These are phyloP conservation scores for Monosporascus sp. DNA, from an alignment of 2,329 filamentous ascomycete genomes.

Conservation along the genomic window DNA sequence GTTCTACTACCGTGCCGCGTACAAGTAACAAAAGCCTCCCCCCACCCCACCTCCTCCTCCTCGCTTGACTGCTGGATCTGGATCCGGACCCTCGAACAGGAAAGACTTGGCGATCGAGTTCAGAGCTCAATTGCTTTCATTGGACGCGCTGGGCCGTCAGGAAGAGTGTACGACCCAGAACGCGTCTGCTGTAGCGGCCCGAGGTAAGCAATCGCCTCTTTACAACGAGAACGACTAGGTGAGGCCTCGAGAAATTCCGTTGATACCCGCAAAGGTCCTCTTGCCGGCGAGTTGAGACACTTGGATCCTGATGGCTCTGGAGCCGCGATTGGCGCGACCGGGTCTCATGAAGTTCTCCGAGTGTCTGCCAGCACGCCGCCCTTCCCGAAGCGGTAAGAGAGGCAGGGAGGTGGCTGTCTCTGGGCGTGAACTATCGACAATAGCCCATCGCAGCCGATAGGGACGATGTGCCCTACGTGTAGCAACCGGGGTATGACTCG, in stretches of 20 bases:
- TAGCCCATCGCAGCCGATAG: not conserved
- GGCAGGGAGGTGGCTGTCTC: not conserved
- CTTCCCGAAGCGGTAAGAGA: too few species aligned
- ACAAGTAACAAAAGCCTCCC: too few species aligned
- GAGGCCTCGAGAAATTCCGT: too few species aligned
- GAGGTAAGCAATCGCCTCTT: too few species aligned
- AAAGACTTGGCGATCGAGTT: not conserved
- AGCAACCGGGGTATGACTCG: not conserved
- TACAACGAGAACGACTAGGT: too few species aligned
- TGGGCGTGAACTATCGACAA: not conserved
- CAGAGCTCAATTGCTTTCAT: not conserved
- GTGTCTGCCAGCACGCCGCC: not conserved
- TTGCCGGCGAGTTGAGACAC: too few species aligned
- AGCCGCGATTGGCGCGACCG: not conserved
- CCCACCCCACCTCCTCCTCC: not conserved
- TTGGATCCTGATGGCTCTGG: not conserved
- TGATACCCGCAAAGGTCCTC: too few species aligned
- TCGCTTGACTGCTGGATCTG: constrained; percentile 1
- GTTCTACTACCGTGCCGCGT: too few species aligned
- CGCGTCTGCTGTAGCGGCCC: not conserved
- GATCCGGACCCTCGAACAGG: not conserved
- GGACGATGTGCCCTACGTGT: too few species aligned
- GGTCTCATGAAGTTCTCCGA: not conserved
- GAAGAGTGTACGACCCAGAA: not conserved
- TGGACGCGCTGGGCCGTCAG: not conserved